Conservation (phyloP, 495 filamentous ascomycete species). For the Penicillium fimorum region DNA sequence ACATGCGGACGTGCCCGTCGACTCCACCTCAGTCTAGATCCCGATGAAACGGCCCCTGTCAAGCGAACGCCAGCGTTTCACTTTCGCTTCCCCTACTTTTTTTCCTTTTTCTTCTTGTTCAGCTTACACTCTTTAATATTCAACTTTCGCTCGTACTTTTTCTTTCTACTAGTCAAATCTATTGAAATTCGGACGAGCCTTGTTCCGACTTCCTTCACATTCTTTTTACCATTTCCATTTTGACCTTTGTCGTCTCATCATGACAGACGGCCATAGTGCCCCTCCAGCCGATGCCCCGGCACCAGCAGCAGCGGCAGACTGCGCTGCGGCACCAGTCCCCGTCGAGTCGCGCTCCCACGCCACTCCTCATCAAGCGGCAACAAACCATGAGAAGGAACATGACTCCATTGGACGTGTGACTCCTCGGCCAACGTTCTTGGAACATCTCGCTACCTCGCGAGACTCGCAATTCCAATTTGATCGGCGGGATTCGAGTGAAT, state of each 20-base stretch:
- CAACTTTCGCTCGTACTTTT: slow-evolving; percentile 7
- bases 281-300: slow-evolving; percentile 20
- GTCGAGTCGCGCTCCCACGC: slow-evolving; percentile 22
- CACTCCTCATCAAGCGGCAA: slow-evolving; percentile 17
- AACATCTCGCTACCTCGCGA: slow-evolving; percentile 36
- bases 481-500: slow-evolving; percentile 35
- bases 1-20: slow-evolving; percentile 14
- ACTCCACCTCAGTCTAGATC: slow-evolving; percentile 9
- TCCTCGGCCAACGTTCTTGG: slow-evolving; percentile 41
- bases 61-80: slow-evolving; percentile 9
- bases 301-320: slow-evolving; percentile 13
- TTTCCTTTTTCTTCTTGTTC: slow-evolving; percentile 4
- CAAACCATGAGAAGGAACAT: slow-evolving; percentile 24
- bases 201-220: slow-evolving; percentile 1
- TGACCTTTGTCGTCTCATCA: slow-evolving; percentile 5
- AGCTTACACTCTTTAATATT: neutral
- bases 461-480: slow-evolving; percentile 39
- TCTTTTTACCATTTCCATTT: slow-evolving; percentile 9
- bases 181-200: neutral
- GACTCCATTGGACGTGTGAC: slow-evolving; percentile 29
- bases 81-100: slow-evolving; percentile 6
- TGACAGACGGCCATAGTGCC: slow-evolving; percentile 23
- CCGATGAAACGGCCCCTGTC: slow-evolving; percentile 9
- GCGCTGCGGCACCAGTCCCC: slow-evolving; percentile 30
- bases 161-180: neutral